Conservation (phyloP, 257 asterid genomes). For the Ballota nigra region DNA sequence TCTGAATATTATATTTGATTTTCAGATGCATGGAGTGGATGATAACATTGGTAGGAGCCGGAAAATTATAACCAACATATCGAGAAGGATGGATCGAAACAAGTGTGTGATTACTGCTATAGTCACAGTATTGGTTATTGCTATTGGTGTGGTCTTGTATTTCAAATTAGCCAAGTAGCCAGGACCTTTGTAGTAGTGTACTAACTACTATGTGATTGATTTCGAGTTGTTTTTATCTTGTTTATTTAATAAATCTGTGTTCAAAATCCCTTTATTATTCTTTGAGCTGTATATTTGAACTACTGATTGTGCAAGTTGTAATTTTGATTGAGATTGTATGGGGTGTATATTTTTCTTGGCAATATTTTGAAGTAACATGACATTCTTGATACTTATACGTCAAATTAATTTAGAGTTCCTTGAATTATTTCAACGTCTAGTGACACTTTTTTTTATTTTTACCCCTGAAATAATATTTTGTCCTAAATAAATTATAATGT, state of each 20-base stretch:
- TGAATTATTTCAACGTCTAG: not conserved
- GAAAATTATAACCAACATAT: slow-evolving; percentile 50
- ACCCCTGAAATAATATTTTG: not conserved
- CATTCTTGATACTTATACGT: not conserved
- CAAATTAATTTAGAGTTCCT: not conserved
- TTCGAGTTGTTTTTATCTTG: not conserved
- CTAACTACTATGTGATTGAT: not conserved
- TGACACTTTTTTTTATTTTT: not conserved
- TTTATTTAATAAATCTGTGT: slow-evolving; percentile 3
- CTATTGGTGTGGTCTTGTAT: slow-evolving; percentile 51
- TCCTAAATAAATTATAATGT: not conserved
- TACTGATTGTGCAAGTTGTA: slow-evolving; percentile 9
- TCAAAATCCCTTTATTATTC: not conserved
- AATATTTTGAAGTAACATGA: not conserved
- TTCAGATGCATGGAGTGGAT: slow-evolving; percentile 68
- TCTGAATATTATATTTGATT: not conserved
- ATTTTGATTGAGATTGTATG: not conserved
- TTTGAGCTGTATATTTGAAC: slow-evolving; percentile 26
- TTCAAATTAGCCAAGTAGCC: slow-evolving; percentile 47
- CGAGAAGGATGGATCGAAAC: slow-evolving; percentile 73
- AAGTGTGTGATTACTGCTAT: slow-evolving; percentile 60
- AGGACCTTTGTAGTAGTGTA: not conserved
- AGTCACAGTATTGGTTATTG: slow-evolving; percentile 46
- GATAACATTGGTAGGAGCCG: slow-evolving; percentile 66
- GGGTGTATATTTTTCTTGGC: not conserved